Evolutionary conservation across 208 protist genomes (phyloP).

Genomic region (Leishmania tropica): DNA sequence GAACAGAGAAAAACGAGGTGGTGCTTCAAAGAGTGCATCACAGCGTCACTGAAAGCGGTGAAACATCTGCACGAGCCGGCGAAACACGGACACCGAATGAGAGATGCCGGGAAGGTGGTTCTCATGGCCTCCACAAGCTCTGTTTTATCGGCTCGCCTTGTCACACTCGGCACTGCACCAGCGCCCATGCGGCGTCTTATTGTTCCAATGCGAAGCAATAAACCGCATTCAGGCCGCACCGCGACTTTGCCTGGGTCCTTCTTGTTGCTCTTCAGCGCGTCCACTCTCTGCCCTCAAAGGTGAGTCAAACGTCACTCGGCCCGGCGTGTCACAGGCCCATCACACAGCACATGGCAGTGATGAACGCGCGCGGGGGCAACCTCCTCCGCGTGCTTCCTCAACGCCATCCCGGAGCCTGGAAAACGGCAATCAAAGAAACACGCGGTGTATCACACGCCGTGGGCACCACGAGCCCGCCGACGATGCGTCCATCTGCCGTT

Average conservation of each 20-base stretch:
- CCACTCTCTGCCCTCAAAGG: no score
- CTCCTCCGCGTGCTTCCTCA: constrained; percentile 18
- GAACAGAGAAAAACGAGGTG: not conserved
- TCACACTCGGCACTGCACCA: not conserved
- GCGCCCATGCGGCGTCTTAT: not conserved
- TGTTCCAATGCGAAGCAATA: not conserved
- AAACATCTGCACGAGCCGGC: not conserved
- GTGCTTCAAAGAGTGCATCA: not conserved
- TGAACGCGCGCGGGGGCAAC: constrained; percentile 2
- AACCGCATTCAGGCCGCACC: not conserved
- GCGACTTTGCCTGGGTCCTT: no score
- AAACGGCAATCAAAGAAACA: constrained; percentile 18
- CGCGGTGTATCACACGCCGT: constrained; percentile 18
- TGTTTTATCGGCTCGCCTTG: not conserved
- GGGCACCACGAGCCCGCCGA: constrained; percentile 3
- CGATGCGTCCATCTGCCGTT: constrained; percentile 18
- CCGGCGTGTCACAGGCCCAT: constrained; percentile 10
- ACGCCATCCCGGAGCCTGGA: constrained; percentile 23
- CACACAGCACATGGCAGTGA: not conserved
- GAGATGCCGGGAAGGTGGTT: not conserved
- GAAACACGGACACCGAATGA: not conserved
- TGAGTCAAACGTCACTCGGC: constrained; percentile 23
- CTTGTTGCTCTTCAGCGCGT: no score
- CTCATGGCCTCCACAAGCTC: not conserved
- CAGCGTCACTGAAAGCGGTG: not conserved